phyloP scores from a whole-genome alignment of 1,139 yeast genomes.

The Zhuliangozyma parablackwelliae region DNA sequence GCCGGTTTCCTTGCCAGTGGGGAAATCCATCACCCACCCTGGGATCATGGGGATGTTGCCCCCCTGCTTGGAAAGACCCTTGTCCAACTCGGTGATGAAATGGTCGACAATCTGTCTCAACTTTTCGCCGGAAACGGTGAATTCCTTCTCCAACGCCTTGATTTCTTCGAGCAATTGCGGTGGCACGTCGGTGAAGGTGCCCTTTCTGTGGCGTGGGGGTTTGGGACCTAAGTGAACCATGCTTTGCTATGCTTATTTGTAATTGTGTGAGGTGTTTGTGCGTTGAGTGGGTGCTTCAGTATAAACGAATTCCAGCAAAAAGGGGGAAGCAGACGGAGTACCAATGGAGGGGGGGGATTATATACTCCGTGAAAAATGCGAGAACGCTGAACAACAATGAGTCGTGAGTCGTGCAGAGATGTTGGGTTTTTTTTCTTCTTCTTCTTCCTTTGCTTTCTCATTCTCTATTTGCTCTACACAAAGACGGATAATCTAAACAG shows the following conservation, averaged over 20 bases:
- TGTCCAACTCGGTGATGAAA: constrained; percentile 60
- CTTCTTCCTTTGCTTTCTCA: no score
- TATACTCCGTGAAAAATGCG: no score
- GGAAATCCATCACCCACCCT: constrained; percentile 92
- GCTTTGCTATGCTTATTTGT: constrained; percentile 4
- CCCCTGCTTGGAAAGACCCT: constrained; percentile 70
- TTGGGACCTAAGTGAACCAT: constrained; percentile 88
- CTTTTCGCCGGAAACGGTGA: constrained; percentile 58
- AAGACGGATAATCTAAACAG: no score
- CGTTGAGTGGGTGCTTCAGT: not conserved
- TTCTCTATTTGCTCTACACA: no score
- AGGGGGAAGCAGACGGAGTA: not conserved
- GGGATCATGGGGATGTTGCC: constrained; percentile 96
- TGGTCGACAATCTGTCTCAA: constrained; percentile 66
- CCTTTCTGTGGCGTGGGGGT: constrained; percentile 77
- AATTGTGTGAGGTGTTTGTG: not conserved
- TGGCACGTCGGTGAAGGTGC: constrained; percentile 75
- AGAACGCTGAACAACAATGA: no score
- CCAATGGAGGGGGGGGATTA: no score
- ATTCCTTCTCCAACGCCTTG: constrained; percentile 53
- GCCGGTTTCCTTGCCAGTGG: constrained; percentile 88
- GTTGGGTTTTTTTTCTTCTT: no score
- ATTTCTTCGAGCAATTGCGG: constrained; percentile 58
- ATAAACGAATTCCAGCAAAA: not conserved
- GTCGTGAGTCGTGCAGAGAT: no score